Percentiles rank a stretch among this genome's conserved stretches.
Conservation (phyloP, 352 stramenopile genomes). For the Halophytophthora batemanensis region DNA sequence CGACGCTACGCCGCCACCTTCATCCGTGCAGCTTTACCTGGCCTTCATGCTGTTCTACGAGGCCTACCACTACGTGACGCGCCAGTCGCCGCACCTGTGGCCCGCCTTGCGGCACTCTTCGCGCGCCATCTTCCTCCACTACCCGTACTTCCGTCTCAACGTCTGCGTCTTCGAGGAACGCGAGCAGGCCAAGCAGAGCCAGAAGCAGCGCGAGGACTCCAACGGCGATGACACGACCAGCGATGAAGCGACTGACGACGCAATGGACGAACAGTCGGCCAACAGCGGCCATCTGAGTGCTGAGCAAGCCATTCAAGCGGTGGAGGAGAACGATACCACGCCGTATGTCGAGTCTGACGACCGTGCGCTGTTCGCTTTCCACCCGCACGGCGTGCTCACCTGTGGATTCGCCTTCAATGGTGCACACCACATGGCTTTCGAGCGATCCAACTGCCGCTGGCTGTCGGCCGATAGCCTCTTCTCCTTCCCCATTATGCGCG, state of each 20-base stretch:
- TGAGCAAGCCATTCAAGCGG: conserved; percentile 2
- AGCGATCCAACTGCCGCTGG: conserved; percentile 43
- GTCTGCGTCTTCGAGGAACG: conserved; percentile 29
- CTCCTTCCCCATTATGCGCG: conserved; percentile 49
- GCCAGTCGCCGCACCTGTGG: conserved; percentile 19
- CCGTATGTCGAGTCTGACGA: conserved; percentile 13
- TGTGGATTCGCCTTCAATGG: conserved; percentile 50
- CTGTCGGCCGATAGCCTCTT: conserved; percentile 70
- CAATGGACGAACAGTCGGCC: no score
- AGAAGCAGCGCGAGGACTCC: background rate
- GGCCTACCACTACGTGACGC: conserved; percentile 21
- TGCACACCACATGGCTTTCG: conserved; percentile 44
- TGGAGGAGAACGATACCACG: conserved; percentile 12
- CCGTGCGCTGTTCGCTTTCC: conserved; percentile 36
- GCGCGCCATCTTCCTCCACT: conserved; percentile 35
- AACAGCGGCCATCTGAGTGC: background rate
- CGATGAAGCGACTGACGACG: conserved; percentile 1
- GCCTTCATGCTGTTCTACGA: conserved; percentile 29
- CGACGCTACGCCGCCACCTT: background rate
- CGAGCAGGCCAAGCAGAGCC: background rate
- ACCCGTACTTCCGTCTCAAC: conserved; percentile 35
- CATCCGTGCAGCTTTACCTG: conserved; percentile 13
- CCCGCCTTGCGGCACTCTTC: conserved; percentile 19
- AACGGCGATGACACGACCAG: background rate
- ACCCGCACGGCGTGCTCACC: conserved; percentile 63